phyloP scores from a whole-genome alignment of 805 yeast species.

The Myxozyma kluyveri region DNA sequence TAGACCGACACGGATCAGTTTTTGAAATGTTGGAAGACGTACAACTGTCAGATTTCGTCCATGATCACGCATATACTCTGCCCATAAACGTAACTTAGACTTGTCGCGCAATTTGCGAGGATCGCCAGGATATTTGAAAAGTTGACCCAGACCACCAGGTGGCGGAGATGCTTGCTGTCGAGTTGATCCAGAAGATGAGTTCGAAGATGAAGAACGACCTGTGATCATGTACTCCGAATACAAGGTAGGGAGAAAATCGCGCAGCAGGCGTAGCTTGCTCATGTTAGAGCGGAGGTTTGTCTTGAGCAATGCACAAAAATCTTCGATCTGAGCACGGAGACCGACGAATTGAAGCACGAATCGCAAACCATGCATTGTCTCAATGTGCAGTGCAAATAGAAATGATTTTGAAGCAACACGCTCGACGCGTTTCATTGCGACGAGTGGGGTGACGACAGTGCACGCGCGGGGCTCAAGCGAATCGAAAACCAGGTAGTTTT shows the following conservation, averaged over 20 bases:
- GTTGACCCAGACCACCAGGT: slow-evolving; percentile 86
- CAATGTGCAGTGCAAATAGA: slow-evolving; percentile 72
- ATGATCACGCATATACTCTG: slow-evolving; percentile 76
- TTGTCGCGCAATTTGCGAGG: slow-evolving; percentile 73
- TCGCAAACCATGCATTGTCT: slow-evolving; percentile 62
- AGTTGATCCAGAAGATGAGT: slow-evolving; percentile 30
- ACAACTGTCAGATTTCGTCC: slow-evolving; percentile 81
- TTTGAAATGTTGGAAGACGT: slow-evolving; percentile 72
- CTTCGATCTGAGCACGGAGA: slow-evolving; percentile 71
- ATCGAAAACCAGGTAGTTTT: slow-evolving; percentile 70
- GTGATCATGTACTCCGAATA: slow-evolving; percentile 78
- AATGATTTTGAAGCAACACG: slow-evolving; percentile 73
- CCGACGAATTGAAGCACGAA: slow-evolving; percentile 75
- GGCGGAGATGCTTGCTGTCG: slow-evolving; percentile 48
- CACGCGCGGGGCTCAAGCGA: slow-evolving; percentile 71
- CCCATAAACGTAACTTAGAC: slow-evolving; percentile 88
- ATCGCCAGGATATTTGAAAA: slow-evolving; percentile 87
- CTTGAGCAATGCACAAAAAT: slow-evolving; percentile 69
- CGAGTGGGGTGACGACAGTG: slow-evolving; percentile 66
- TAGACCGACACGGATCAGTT: slow-evolving; percentile 81
- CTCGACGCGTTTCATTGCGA: slow-evolving; percentile 80
- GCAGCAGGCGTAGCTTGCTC: slow-evolving; percentile 57
- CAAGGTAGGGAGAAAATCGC: slow-evolving; percentile 63
- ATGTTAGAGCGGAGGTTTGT: slow-evolving; percentile 60
- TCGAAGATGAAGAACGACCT: slow-evolving; percentile 2